These are phyloP conservation scores for Tremella mesenterica DNA, from an alignment of 768 basidiomycete genomes.

Conservation along the genomic window DNA sequence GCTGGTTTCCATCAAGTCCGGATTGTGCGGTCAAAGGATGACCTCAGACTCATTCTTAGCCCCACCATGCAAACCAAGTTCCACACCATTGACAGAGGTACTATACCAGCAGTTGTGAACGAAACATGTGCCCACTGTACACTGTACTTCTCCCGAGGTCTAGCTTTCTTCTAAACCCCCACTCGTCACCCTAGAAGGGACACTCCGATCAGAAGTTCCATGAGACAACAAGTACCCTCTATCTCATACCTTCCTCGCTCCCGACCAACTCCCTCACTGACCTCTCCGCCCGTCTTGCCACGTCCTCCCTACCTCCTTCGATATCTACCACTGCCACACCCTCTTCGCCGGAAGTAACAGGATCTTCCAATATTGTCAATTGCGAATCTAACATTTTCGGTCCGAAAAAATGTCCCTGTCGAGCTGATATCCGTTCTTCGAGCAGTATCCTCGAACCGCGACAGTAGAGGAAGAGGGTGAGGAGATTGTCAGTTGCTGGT, in stretches of 20 bases:
- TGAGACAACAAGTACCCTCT: too few species aligned
- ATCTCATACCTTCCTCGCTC: too few species aligned
- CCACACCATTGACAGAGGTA: too few species aligned
- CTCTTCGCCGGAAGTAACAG: constrained; percentile 22
- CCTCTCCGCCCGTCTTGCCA: constrained; percentile 23
- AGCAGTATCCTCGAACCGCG: constrained; percentile 40
- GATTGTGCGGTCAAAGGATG: too few species aligned
- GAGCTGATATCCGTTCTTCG: constrained; percentile 31
- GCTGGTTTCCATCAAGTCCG: too few species aligned
- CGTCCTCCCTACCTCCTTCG: constrained; percentile 23
- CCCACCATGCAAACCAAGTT: too few species aligned
- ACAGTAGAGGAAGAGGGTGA: constrained; percentile 70
- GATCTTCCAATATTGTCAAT: constrained; percentile 39
- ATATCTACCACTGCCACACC: constrained; percentile 39
- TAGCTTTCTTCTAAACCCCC: background rate
- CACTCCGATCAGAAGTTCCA: background rate
- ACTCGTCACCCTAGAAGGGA: too few species aligned
- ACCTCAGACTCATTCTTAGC: too few species aligned
- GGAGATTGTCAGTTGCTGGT: constrained; percentile 44
- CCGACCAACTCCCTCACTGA: constrained; percentile 24
- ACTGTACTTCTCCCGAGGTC: background rate
- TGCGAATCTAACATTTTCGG: constrained; percentile 41
- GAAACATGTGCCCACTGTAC: background rate
- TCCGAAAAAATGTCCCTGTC: constrained; percentile 43
- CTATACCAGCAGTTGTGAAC: too few species aligned